These are phyloP conservation scores for Hyphopichia khmerensis DNA, from an alignment of 1,139 yeast genomes.

Conservation along the genomic window DNA sequence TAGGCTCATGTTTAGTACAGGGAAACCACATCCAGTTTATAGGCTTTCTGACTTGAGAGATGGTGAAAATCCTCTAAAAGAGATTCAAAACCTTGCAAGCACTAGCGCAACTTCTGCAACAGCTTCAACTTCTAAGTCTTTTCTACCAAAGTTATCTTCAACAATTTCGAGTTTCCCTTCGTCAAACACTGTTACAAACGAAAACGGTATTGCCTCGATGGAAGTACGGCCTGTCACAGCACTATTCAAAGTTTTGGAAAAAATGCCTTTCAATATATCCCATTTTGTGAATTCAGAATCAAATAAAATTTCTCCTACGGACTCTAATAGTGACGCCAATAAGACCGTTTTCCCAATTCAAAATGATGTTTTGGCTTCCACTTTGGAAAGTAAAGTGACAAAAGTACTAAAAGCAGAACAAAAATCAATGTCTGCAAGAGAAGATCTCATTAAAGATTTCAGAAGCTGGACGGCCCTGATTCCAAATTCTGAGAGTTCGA, in stretches of 20 bases:
- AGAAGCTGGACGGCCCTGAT: slow-evolving; percentile 41
- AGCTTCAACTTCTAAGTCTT: neutral
- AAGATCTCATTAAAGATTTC: slow-evolving; percentile 37
- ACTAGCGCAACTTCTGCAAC: neutral
- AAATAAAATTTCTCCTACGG: neutral
- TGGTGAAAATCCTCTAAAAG: neutral
- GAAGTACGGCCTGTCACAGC: slow-evolving; percentile 31
- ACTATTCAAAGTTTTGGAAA: slow-evolving; percentile 27
- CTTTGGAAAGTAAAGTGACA: slow-evolving; percentile 22
- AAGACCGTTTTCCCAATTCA: neutral
- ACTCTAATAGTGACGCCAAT: neutral
- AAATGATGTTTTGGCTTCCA: slow-evolving; percentile 12
- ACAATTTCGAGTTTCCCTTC: neutral
- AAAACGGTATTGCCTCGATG: neutral
- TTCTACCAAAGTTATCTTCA: neutral
- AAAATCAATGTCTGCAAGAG: slow-evolving; percentile 30
- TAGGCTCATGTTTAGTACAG: neutral
- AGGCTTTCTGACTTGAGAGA: neutral
- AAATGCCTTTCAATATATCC: slow-evolving; percentile 6
- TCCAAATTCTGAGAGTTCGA: slow-evolving; percentile 39
- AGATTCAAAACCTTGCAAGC: neutral
- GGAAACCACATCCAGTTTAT: neutral
- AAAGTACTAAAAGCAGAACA: slow-evolving; percentile 34
- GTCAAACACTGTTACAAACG: neutral
- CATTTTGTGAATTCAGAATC: neutral